Evolutionary conservation across 1,284 basidiomycete species (phyloP).

Genomic region (Flammula alnicola): DNA sequence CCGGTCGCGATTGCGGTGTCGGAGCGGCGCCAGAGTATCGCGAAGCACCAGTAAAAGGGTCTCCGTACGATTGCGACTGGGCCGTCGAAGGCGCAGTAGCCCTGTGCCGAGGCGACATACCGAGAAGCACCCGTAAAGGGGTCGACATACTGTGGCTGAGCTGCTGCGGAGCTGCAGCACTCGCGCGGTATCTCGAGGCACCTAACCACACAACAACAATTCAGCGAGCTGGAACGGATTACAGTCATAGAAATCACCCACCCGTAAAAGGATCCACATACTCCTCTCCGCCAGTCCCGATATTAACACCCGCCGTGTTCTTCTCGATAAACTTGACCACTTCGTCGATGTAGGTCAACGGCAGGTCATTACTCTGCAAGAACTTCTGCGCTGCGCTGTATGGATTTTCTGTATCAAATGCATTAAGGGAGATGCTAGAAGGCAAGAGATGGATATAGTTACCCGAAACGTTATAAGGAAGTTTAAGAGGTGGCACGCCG

Average conservation of each 20-base stretch:
- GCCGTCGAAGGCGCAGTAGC: conserved; percentile 26
- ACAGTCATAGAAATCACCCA: conserved; percentile 26
- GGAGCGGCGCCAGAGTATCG: conserved; percentile 53
- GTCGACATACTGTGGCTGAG: conserved; percentile 50
- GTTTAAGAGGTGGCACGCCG: conserved; percentile 89
- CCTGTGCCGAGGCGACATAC: conserved; percentile 45
- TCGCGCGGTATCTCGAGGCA: conserved; percentile 62
- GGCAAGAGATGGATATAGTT: conserved; percentile 27
- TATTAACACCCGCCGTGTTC: conserved; percentile 80
- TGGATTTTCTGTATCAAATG: conserved; percentile 76
- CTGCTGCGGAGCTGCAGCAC: conserved; percentile 24
- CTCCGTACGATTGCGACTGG: conserved; percentile 36
- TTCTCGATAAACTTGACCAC: conserved; percentile 95
- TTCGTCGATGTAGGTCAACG: conserved; percentile 85
- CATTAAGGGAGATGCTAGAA: conserved; percentile 8
- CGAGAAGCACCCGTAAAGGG: conserved; percentile 78
- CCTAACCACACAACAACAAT: conserved; percentile 40
- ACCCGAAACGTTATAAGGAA: conserved; percentile 93
- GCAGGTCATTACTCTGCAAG: conserved; percentile 84
- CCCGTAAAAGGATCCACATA: conserved; percentile 95
- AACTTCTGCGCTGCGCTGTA: conserved; percentile 91
- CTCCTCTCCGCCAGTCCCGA: conserved; percentile 60
- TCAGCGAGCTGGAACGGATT: conserved; percentile 10
- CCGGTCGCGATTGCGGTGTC: conserved; percentile 28
- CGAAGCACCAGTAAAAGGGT: conserved; percentile 79